Base-by-base conservation (phyloP, 2,329 filamentous ascomycete genomes). In the Aspergillus sojae region DNA sequence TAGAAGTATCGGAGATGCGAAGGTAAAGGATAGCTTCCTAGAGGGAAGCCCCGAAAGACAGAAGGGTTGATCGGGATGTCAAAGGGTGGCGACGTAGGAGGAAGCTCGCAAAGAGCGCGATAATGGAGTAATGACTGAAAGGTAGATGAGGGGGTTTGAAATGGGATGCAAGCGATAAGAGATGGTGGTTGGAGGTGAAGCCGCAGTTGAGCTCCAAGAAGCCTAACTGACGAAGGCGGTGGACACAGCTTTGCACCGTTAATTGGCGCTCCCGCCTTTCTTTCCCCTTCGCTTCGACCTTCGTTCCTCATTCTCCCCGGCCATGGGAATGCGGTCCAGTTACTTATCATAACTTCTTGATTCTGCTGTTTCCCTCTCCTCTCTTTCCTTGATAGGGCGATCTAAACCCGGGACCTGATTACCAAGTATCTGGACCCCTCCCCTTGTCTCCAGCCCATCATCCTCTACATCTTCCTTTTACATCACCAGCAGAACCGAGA, bases 191-290 rank as follows among this genome's bases (percentile, higher is more conserved):
- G 65, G 32, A 36, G n/a, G 34, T 55, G 52, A 55, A 55, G 52
- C 48, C 48, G 48, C 48, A 19, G 48, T 52, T 52, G 48, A 52
- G 48, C 52, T 55, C 52, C 52, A 55, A 36, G 52, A 52, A 41
- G 69, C 62, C 71, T 66, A 62, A 70, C 71, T 73, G 73, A 75
- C 70, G 72, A 75, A 73, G 74, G 74, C 74, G 74, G 74, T 76
- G 69, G 63, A 57, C 56, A 59, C 65, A 65, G 63, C 68, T 70
- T 62, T 58, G 60, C 56, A 36, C 26, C 43, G 36, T 34, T 54
- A 54, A 45, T 30, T 54, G 52, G 52, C 34, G 62, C 53, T 60
- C 50, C 66, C 64, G 64, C 64, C 68, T 64, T 72, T 73, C 69
- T 62, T 67, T 70, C 65, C 67, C 68, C 70, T 69, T 68, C 67